Evolutionary conservation across 2,329 filamentous ascomycete species (phyloP).

Genomic region (Fulvia fulva): DNA sequence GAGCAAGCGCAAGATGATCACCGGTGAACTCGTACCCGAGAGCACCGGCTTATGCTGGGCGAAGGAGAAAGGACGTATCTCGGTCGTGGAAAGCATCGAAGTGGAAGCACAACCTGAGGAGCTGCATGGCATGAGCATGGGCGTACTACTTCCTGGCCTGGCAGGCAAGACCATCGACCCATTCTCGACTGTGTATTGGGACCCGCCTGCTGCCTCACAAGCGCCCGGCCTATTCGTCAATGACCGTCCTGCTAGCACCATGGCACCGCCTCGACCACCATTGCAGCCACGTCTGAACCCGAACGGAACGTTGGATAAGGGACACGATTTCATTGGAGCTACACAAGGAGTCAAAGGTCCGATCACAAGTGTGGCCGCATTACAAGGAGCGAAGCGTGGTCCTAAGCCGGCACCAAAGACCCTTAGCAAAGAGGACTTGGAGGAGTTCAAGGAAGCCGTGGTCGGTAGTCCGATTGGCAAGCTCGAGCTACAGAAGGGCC

Average conservation of each 20-base stretch:
- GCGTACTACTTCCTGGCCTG: slow-evolving; percentile 28
- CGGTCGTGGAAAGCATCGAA: slow-evolving; percentile 43
- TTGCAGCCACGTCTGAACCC: slow-evolving; percentile 38
- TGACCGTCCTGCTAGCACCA: slow-evolving; percentile 16
- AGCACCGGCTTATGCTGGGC: slow-evolving; percentile 85
- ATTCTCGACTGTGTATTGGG: slow-evolving; percentile 80
- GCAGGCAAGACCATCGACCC: slow-evolving; percentile 67
- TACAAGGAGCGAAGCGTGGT: slow-evolving; percentile 30
- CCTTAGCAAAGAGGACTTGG: slow-evolving; percentile 58
- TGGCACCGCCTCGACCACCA: slow-evolving; percentile 42
- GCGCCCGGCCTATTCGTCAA: slow-evolving; percentile 15
- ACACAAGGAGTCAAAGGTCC: slow-evolving; percentile 32
- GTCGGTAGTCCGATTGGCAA: slow-evolving; percentile 69
- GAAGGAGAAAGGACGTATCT: slow-evolving; percentile 49
- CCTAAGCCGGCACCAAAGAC: slow-evolving; percentile 38
- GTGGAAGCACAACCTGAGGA: slow-evolving; percentile 31
- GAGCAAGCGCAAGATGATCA: slow-evolving; percentile 56
- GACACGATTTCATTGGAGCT: slow-evolving; percentile 27
- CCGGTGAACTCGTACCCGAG: slow-evolving; percentile 68
- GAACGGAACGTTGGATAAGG: slow-evolving; percentile 17
- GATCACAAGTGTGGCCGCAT: slow-evolving; percentile 29
- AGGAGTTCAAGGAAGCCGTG: slow-evolving; percentile 67
- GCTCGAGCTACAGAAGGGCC: slow-evolving; percentile 66
- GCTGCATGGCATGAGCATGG: slow-evolving; percentile 30
- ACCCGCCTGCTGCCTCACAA: slow-evolving; percentile 27